A percentile compares a stretch with the other conserved stretches of the same genome.
These are phyloP conservation scores for Daedaleopsis nitida DNA, from an alignment of 768 basidiomycete species.

Conservation along the genomic window DNA sequence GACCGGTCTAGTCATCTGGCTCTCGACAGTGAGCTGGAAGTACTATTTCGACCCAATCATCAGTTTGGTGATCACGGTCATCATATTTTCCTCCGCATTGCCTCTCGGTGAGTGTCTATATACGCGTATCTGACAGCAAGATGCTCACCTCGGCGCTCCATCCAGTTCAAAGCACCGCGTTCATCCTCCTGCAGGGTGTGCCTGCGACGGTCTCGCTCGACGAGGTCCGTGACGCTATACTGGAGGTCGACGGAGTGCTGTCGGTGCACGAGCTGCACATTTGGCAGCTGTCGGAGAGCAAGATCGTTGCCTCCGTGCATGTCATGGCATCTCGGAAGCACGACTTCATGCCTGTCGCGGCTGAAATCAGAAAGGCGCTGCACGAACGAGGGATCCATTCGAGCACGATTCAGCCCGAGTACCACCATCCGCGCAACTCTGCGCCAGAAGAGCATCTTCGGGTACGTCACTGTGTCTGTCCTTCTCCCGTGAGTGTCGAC, in stretches of 20 bases:
- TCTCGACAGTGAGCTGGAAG: constrained; percentile 80
- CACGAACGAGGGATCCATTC: constrained; percentile 95
- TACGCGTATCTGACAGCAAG: not conserved
- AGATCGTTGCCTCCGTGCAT: constrained; percentile 95
- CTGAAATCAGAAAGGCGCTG: constrained; percentile 78
- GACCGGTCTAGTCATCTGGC: constrained; percentile 94
- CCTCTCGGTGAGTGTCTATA: constrained; percentile 65
- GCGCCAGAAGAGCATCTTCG: constrained; percentile 50
- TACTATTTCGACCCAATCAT: constrained; percentile 94
- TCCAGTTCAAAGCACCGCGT: constrained; percentile 84
- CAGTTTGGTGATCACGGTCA: constrained; percentile 90
- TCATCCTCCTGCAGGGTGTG: constrained; percentile 93
- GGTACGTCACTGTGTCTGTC: constrained; percentile 37
- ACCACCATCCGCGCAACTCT: constrained; percentile 43
- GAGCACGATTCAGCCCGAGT: constrained; percentile 93
- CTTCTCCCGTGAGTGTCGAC: not conserved
- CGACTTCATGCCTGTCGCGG: constrained; percentile 92
- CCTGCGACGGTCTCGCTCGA: constrained; percentile 88
- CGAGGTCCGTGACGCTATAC: constrained; percentile 81
- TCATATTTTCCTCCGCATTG: constrained; percentile 94
- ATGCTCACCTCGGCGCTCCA: constrained; percentile 18
- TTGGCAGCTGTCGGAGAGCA: constrained; percentile 96
- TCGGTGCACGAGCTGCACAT: constrained; percentile 94
- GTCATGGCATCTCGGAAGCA: constrained; percentile 78
- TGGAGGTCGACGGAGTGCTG: constrained; percentile 79